Base-by-base conservation (phyloP, 2,329 filamentous ascomycete species). In the Anthostomella pinea region DNA sequence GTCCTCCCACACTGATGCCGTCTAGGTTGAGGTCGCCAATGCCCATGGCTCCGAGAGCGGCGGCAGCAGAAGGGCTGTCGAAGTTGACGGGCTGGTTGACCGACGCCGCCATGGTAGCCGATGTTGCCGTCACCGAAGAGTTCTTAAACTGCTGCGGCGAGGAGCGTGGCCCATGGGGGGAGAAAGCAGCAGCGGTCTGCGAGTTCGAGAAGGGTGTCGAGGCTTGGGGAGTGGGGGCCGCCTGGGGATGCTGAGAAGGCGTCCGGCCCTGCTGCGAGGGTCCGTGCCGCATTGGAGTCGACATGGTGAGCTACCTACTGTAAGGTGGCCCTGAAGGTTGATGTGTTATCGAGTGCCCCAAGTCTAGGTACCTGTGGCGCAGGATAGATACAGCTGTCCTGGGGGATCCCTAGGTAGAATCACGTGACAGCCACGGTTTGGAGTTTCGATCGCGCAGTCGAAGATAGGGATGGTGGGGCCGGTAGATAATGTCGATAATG, bases 71-170 rank as follows among this genome's bases (percentile, higher is more conserved):
- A 2, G 80, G 80, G 45, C 78, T 83, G 53, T 83, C 79, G 52
- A 81, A 83, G 54, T 73, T 79, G 25, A 79, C 64, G 2, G 72
- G 64, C 16, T 64, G 56, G 39, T 63, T 66, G 29, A 6, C 19
- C 17, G 17, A 20, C 8, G 29, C 66, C 57, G 70, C 67, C 42
- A 77, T 53, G 1, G 65, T 69, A 9, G 68, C 69, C 26, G 64
- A 62, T 25, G 70, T 38, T 5, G 37, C 49, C 6, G 47, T 72
- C 9, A 77, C 78, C 1, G 79, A 78, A 6, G 78, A 81, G 52
- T 79, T 79, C 63, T 78, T 80, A 25, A 82, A 66, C 38, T 80
- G 75, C 57, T 83, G 78, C 4, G 80, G 80, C 34, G 80, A 83
- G 7, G 77, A 80, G 33, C 71, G 68, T 8, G 67, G 72, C 20